Percentiles rank a stretch among this genome's conserved stretches.
phyloP scores from a whole-genome alignment of 345 rosid genomes.

The Pseudoturritis turrita region DNA sequence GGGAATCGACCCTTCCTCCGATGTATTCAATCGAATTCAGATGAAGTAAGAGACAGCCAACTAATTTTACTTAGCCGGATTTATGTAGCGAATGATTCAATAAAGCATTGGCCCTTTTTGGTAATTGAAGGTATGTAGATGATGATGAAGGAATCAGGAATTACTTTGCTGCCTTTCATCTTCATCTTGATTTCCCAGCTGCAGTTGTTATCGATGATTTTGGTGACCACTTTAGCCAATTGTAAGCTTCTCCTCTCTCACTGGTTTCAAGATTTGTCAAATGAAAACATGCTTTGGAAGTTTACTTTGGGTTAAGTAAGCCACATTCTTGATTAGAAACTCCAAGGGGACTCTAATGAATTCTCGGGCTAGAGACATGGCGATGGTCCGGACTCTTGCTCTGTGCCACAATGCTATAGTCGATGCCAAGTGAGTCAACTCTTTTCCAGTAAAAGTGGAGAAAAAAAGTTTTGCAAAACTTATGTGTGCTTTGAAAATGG shows the following conservation, averaged over 20 bases:
- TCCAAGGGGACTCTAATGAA: constrained; percentile 53
- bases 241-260: constrained; percentile 27
- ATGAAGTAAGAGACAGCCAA: constrained; percentile 55
- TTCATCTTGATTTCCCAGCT: constrained; percentile 44
- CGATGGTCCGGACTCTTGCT: constrained; percentile 73
- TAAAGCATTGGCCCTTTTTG: not conserved
- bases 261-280: not conserved
- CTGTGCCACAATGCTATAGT: constrained; percentile 61
- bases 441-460: not conserved
- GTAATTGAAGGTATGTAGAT: constrained; percentile 55
- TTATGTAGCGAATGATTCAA: not conserved
- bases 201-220: constrained; percentile 76
- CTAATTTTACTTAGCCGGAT: not conserved
- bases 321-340: constrained; percentile 28
- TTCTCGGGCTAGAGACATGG: constrained; percentile 80
- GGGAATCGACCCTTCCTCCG: constrained; percentile 64
- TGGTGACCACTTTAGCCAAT: constrained; percentile 60
- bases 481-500: not conserved
- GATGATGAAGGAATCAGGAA: constrained; percentile 71
- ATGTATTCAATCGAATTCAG: constrained; percentile 54
- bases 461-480: not conserved
- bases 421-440: constrained; percentile 54
- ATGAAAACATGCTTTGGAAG: no score
- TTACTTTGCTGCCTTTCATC: constrained; percentile 88
- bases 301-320: not conserved